Base-by-base conservation (phyloP, 768 basidiomycete genomes). In the Xerocomellus chrysenteron region DNA sequence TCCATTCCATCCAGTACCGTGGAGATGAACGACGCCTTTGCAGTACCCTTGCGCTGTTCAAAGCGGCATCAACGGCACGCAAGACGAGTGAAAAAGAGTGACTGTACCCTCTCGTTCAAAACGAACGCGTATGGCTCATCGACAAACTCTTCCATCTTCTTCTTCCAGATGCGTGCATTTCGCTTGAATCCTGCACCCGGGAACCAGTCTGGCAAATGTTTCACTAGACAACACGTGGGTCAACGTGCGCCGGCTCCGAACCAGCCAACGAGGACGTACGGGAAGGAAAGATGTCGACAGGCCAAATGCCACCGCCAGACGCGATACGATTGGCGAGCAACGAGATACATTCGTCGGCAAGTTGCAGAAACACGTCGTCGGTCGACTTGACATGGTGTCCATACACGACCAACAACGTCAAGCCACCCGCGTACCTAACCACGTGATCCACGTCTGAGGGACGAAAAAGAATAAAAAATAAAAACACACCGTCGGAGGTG, bases 141-240 rank as follows among this genome's bases (percentile, higher is more conserved):
- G 19, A 84, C 82, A 48, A 84, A 86, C 58, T 83, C 82, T 47
- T 83, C 78, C 70, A 88, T 80, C 71, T 79, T 80, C 32, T 75
- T 76, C 67, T 82, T 87, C 88, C 88, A 90, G 10, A 57, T 65
- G 9, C 55, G 70, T 1, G 87, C 86, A 55, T 85, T 85, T 19
- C 73, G 70, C 67, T 82, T 81, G 74, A 90, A 92, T 2, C 79
- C 79, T 5, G 83, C 78, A 12, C 87, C 87, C 21, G 90, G 90
- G 46, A 82, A 73, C 85, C 86, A 90, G 43, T 66, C 64, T 0
- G 90, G 90, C 28, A 90, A 65, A 60, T 81, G 66, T 63, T 77
- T 79, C 61, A 90, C 76, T 69, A 62, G 10, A 39, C 43, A 14
- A 10, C n/a, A 28, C 37, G 16, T 24, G 13, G 14, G 19, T 62